Base-by-base conservation (phyloP, 371 early-diverging fungal genomes). In the Neoconidiobolus thromboides region DNA sequence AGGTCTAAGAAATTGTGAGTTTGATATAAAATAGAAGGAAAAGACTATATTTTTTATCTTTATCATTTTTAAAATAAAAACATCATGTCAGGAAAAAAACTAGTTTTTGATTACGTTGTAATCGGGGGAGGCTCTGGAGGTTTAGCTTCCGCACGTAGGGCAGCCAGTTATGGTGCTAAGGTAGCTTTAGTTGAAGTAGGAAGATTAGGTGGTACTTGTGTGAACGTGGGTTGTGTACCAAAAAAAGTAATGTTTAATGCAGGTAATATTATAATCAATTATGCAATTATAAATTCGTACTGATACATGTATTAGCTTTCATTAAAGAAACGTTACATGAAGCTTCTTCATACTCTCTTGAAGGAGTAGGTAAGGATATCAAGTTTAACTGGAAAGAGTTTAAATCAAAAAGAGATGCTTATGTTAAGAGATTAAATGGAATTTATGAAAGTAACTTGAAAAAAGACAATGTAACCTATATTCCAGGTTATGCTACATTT, bases 191-290 rank as follows among this genome's bases (percentile, higher is more conserved):
- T 97, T 60, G 98, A 98, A 71, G 77, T 81, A 67, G 76, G 78
- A 15, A 77, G 87, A 15, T 77, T 89, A 63, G 96, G 94, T 60
- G 94, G 94, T 41, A 96, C 96, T 36, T 96, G 94, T 63, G 96
- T 95, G 62, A 95, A 93, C 63, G 90, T 90, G 43, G 96, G 98
- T 37, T 98, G 98, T 67, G 96, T 98, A 26, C 99, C 99, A 46
- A 98, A 98, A 74, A 98, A 98, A 74, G 84, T 97, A 62, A 92
- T 92, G 86, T 97, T 90, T 86, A 93, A 90, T 72, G 79, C 92
- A 48, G 82, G 85, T 76, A 74, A 61, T 63, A 60, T 39, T 38
- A 5, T 42, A 14, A 9, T 12, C 14, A 38, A 36, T 43, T 5
- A 36, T 43, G 6, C 42, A 36, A 43, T 43, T 53, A 26, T 9